These are phyloP conservation scores for Globomyces sp. DNA, from an alignment of 371 early-diverging fungal species.

Conservation along the genomic window DNA sequence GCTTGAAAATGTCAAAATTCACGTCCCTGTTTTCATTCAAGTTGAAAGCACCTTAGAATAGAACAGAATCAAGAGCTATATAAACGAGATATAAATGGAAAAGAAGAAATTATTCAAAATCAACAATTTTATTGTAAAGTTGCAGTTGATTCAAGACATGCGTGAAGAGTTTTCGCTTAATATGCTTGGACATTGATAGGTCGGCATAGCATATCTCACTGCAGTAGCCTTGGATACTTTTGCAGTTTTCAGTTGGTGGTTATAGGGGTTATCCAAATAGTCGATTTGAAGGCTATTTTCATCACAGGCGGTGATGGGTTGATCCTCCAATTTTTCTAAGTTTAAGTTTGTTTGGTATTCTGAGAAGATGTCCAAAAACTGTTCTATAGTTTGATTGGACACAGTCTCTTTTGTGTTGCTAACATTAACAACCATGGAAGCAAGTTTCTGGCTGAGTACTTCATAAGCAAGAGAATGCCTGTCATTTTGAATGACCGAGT, in stretches of 20 bases:
- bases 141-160: no score
- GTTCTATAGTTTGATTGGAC: background rate
- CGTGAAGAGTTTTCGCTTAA: no score
- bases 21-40: no score
- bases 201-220: background rate
- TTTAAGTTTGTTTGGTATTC: background rate
- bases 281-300: constrained; percentile 7
- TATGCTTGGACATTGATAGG: background rate
- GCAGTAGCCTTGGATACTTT: background rate
- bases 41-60: no score
- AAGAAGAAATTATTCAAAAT: no score
- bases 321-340: background rate
- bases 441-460: background rate
- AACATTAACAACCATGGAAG: background rate
- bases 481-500: background rate
- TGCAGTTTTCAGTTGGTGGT: background rate
- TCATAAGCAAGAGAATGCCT: background rate
- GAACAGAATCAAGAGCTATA: no score
- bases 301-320: background rate
- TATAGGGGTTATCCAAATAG: constrained; percentile 8
- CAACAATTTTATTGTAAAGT: no score
- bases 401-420: background rate
- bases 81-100: no score
- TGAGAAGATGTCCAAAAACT: background rate
- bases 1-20: background rate